These are phyloP conservation scores for Syzygium malaccense DNA, from an alignment of 441 rosid genomes.

Conservation along the genomic window DNA sequence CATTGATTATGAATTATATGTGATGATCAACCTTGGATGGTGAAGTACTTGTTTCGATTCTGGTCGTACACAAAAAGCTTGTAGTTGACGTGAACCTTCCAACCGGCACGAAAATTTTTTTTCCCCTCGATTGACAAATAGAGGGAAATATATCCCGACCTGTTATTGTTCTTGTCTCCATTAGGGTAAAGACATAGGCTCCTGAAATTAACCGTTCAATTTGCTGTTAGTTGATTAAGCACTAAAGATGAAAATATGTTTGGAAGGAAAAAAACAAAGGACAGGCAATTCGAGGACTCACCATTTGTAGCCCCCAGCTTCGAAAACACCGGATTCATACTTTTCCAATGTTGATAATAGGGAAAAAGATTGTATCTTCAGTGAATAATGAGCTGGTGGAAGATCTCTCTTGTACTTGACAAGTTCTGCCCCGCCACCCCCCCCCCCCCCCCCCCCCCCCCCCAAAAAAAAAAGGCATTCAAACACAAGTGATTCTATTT, in stretches of 20 bases:
- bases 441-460: too few species aligned
- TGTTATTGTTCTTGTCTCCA: slow-evolving; percentile 3
- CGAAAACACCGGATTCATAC: slow-evolving; percentile 22
- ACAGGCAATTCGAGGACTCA: not conserved
- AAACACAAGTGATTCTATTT: too few species aligned
- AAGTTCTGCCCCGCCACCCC: not conserved
- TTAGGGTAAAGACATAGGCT: slow-evolving; percentile 24
- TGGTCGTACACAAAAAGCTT: slow-evolving; percentile 16
- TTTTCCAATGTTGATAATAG: not conserved
- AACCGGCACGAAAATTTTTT: not conserved
- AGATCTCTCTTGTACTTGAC: not conserved
- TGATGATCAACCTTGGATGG: not conserved
- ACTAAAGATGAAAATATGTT: not conserved
- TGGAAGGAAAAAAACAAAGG: not conserved
- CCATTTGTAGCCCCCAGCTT: slow-evolving; percentile 34
- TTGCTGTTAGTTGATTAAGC: not conserved
- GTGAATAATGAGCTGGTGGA: slow-evolving; percentile 18
- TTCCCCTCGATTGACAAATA: not conserved
- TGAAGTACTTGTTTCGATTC: not conserved
- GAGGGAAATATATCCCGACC: slow-evolving; percentile 7
- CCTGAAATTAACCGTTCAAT: slow-evolving; percentile 11
- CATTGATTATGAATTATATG: too few species aligned
- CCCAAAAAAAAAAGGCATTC: not conserved
- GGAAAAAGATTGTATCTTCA: slow-evolving; percentile 14
- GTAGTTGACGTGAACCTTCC: not conserved